Percentiles rank a stretch among this genome's conserved stretches.
Conservation (phyloP, 805 yeast genomes). For the Lipomyces spencermartinsiae region DNA sequence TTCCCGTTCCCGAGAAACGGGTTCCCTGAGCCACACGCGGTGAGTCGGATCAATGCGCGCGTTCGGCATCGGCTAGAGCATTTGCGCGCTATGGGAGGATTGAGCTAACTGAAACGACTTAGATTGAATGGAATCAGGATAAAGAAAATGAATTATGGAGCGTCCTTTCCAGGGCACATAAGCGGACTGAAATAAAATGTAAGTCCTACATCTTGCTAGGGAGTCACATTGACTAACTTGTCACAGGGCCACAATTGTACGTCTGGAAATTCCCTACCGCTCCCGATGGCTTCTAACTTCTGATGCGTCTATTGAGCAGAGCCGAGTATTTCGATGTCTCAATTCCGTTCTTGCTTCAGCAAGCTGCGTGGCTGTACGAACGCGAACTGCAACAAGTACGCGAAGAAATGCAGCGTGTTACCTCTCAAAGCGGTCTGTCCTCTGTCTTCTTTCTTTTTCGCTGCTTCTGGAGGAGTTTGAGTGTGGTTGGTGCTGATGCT, state of each 20-base stretch:
- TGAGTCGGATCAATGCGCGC: constrained; percentile 25
- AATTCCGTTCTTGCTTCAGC: constrained; percentile 49
- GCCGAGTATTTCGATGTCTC: constrained; percentile 49
- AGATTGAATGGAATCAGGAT: constrained; percentile 45
- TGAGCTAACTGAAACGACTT: neutral
- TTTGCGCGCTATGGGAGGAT: neutral
- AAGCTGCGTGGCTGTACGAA: constrained; percentile 53
- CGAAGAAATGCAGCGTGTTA: constrained; percentile 43
- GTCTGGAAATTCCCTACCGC: constrained; percentile 7
- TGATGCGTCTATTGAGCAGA: constrained; percentile 39
- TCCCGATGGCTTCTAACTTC: neutral
- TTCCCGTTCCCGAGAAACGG: constrained; percentile 53
- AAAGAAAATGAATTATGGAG: constrained; percentile 48
- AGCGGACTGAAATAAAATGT: constrained; percentile 47
- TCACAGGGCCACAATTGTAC: constrained; percentile 47
- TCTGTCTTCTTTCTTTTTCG: neutral
- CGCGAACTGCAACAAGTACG: constrained; percentile 48
- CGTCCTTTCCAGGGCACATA: constrained; percentile 45
- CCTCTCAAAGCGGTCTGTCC: constrained; percentile 21
- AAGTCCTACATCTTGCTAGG: constrained; percentile 14
- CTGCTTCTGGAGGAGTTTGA: neutral
- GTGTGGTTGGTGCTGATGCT: neutral
- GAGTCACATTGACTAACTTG: neutral
- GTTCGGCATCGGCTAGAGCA: neutral
- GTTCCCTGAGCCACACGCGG: constrained; percentile 50